Evolutionary conservation across 2,329 filamentous ascomycete species (phyloP).

Genomic region (Ophiostoma tasmaniense): DNA sequence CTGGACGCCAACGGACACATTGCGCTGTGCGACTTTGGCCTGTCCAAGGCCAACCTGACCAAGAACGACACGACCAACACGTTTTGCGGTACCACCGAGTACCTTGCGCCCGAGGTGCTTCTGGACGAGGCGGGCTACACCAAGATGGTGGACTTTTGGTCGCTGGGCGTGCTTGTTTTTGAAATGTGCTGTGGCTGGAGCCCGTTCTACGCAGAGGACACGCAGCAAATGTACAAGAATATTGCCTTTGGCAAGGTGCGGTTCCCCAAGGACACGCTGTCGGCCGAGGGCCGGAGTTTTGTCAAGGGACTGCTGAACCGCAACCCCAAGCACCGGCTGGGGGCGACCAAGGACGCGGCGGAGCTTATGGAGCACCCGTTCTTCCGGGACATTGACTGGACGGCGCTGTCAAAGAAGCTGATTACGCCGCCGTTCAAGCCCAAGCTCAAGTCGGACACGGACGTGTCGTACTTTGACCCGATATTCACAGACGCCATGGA

Average conservation of each 20-base stretch:
- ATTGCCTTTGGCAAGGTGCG: conserved; percentile 98
- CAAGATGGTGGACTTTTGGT: conserved; percentile 99
- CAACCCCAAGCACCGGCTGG: conserved; percentile 90
- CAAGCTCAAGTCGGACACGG: conserved; percentile 88
- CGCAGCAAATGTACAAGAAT: conserved; percentile 99
- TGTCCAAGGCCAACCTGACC: conserved; percentile 94
- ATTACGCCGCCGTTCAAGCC: conserved; percentile 97
- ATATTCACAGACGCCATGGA: conserved; percentile 95
- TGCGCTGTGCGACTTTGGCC: conserved; percentile 90
- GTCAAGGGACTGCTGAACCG: conserved; percentile 95
- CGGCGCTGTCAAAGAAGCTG: conserved; percentile 75
- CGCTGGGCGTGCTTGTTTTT: conserved; percentile 90
- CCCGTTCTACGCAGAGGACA: conserved; percentile 97
- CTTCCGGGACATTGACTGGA: conserved; percentile 92
- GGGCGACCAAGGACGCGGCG: conserved; percentile 81
- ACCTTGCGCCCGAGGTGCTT: conserved; percentile 89
- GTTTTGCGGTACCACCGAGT: conserved; percentile 97
- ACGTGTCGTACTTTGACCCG: conserved; percentile 96
- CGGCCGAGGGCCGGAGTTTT: conserved; percentile 90
- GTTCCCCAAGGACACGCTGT: conserved; percentile 90
- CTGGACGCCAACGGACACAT: conserved; percentile 97
- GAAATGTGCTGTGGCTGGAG: conserved; percentile 99
- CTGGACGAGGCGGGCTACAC: conserved; percentile 96
- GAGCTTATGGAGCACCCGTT: conserved; percentile 92
- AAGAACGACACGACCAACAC: conserved; percentile 98